These are phyloP conservation scores for Xylariaceae sp. DNA, from an alignment of 2,329 filamentous ascomycete species.

Conservation along the genomic window DNA sequence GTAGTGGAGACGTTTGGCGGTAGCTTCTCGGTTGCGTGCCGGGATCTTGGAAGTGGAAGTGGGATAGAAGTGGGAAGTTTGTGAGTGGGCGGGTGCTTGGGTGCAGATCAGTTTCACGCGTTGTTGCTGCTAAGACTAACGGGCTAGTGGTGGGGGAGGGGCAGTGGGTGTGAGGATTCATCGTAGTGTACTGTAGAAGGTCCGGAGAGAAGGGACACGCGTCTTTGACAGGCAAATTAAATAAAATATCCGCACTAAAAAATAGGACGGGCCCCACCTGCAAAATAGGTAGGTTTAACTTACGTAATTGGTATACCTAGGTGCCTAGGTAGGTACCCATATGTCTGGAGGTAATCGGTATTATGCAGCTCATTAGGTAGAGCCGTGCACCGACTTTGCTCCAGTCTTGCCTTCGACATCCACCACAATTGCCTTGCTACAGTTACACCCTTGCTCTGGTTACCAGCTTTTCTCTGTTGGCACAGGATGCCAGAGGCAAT, in stretches of 20 bases:
- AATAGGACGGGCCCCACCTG: no score
- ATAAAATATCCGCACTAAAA: no score
- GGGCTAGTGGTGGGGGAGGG: neutral
- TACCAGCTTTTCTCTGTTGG: no score
- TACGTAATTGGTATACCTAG: neutral
- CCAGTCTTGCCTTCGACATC: no score
- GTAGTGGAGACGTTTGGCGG: neutral
- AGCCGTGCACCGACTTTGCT: no score
- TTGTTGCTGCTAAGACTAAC: neutral
- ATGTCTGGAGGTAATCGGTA: no score
- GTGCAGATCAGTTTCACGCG: slow-evolving; percentile 1
- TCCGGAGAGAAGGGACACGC: neutral
- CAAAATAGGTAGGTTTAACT: neutral
- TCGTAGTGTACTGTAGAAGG: no score
- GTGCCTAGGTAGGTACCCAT: no score
- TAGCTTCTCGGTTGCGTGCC: neutral
- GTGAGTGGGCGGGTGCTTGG: neutral
- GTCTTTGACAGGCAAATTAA: neutral
- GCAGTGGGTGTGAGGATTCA: neutral
- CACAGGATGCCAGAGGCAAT: no score
- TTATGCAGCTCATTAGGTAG: no score
- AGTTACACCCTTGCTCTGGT: no score
- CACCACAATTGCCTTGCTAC: no score
- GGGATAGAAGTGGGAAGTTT: neutral
- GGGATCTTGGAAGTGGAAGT: neutral